A percentile compares a stretch with the other conserved stretches of the same genome.
phyloP scores from a whole-genome alignment of 2,329 filamentous ascomycete genomes.

The Fusarium buharicum region DNA sequence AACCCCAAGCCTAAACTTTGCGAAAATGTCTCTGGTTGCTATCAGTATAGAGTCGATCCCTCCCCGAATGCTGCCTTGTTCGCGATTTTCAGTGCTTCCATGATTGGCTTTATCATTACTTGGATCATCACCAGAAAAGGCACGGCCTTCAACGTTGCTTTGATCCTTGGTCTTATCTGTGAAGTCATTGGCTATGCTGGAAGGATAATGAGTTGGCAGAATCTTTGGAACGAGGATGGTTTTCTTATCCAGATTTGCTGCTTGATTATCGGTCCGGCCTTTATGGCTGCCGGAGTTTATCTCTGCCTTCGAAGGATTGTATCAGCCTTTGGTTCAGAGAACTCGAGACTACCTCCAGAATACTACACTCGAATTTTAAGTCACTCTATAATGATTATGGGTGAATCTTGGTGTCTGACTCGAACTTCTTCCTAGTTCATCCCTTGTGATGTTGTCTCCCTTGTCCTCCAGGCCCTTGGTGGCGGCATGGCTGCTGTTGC shows the following conservation, averaged over 20 bases:
- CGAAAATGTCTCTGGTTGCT: conserved; percentile 52
- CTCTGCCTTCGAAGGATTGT: conserved; percentile 66
- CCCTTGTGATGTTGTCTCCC: conserved; percentile 69
- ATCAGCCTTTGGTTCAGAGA: conserved; percentile 58
- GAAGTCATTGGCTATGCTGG: conserved; percentile 70
- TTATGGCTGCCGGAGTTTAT: conserved; percentile 72
- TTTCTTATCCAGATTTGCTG: conserved; percentile 69
- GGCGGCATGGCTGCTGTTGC: conserved; percentile 64
- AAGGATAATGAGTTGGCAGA: conserved; percentile 64
- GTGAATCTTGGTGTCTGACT: background rate
- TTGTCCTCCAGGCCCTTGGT: conserved; percentile 69
- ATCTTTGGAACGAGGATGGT: conserved; percentile 60
- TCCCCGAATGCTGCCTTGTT: conserved; percentile 63
- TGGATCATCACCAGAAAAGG: conserved; percentile 59
- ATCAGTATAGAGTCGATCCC: conserved; percentile 63
- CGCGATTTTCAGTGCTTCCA: conserved; percentile 59
- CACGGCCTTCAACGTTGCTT: conserved; percentile 62
- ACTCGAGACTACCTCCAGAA: conserved; percentile 59
- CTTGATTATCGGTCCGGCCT: conserved; percentile 72
- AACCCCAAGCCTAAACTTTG: conserved; percentile 47
- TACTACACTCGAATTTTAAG: conserved; percentile 62
- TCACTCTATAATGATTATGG: background rate
- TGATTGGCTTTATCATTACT: conserved; percentile 54
- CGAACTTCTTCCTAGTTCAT: conserved; percentile 61
- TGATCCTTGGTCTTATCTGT: conserved; percentile 62